A percentile compares a stretch with the other conserved stretches of the same genome.
Evolutionary conservation across 257 asterid genomes (phyloP).

Genomic region (Coffea eugenioides): DNA sequence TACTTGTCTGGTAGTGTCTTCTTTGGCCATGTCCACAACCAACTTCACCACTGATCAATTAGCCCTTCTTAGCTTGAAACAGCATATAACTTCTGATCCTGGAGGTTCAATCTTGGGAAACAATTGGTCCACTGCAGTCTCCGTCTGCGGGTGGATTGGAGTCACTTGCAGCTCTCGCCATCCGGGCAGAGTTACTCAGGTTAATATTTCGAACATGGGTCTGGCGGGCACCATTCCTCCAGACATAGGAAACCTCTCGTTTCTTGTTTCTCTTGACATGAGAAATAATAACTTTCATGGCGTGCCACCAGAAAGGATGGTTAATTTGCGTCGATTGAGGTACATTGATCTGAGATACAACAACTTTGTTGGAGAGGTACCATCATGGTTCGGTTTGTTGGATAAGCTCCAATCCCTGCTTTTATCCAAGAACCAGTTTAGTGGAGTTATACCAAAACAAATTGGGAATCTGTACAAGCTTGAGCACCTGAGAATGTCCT

Average conservation of each 20-base stretch:
- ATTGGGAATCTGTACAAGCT: too few relatives aligned
- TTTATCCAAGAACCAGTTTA: not conserved
- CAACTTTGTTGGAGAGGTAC: not conserved
- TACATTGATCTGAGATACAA: not conserved
- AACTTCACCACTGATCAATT: not conserved
- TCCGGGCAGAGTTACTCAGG: not conserved
- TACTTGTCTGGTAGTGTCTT: not conserved
- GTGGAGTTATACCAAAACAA: not conserved
- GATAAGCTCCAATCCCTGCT: not conserved
- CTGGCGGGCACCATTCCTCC: not conserved
- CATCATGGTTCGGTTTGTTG: not conserved
- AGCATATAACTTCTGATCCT: not conserved
- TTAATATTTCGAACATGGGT: not conserved
- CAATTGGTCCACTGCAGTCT: not conserved
- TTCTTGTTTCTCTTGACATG: not conserved
- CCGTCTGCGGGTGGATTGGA: not conserved
- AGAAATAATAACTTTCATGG: not conserved
- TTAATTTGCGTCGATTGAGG: not conserved
- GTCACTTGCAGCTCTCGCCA: not conserved
- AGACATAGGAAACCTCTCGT: not conserved
- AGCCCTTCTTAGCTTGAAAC: not conserved
- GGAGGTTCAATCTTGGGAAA: not conserved
- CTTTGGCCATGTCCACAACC: not conserved
- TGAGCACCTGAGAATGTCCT: not conserved
- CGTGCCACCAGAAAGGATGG: not conserved